These are phyloP conservation scores for Aspergillus coremiiformis DNA, from an alignment of 495 filamentous ascomycete genomes.

Conservation along the genomic window DNA sequence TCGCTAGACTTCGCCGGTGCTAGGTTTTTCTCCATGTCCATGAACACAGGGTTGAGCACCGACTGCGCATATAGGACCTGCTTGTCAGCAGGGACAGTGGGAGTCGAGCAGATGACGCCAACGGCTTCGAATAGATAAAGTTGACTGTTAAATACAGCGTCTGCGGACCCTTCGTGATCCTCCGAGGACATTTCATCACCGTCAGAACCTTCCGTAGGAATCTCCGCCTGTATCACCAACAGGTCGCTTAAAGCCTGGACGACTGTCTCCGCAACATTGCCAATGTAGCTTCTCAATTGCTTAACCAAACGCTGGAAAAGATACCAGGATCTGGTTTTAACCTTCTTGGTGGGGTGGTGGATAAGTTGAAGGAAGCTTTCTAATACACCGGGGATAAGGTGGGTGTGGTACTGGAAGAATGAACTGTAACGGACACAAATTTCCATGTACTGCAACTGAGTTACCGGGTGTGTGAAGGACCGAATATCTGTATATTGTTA, in stretches of 20 bases:
- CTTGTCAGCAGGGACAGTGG: conserved; percentile 65
- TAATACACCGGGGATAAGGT: conserved; percentile 74
- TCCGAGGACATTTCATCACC: conserved; percentile 93
- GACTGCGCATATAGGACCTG: conserved; percentile 78
- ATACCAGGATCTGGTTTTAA: conserved; percentile 91
- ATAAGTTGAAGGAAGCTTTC: conserved; percentile 86
- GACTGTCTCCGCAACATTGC: conserved; percentile 80
- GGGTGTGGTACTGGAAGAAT: conserved; percentile 82
- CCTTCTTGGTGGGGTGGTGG: conserved; percentile 75
- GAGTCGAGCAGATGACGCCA: conserved; percentile 77
- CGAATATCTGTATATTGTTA: conserved; percentile 55
- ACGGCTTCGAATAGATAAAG: conserved; percentile 92
- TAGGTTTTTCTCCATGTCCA: conserved; percentile 74
- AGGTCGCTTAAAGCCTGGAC: conserved; percentile 86
- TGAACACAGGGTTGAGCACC: conserved; percentile 78
- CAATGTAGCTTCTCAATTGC: conserved; percentile 71
- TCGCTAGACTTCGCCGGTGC: conserved; percentile 68
- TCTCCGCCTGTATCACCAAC: conserved; percentile 81
- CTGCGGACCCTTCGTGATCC: conserved; percentile 76
- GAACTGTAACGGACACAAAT: conserved; percentile 86
- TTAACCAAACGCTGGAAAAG: conserved; percentile 92
- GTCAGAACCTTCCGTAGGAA: conserved; percentile 61
- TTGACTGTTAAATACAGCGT: conserved; percentile 83
- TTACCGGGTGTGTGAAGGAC: conserved; percentile 79
- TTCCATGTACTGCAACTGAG: conserved; percentile 95